These are phyloP conservation scores for Mycosphaerella arachidis DNA, from an alignment of 2,329 filamentous ascomycete genomes.

Conservation along the genomic window DNA sequence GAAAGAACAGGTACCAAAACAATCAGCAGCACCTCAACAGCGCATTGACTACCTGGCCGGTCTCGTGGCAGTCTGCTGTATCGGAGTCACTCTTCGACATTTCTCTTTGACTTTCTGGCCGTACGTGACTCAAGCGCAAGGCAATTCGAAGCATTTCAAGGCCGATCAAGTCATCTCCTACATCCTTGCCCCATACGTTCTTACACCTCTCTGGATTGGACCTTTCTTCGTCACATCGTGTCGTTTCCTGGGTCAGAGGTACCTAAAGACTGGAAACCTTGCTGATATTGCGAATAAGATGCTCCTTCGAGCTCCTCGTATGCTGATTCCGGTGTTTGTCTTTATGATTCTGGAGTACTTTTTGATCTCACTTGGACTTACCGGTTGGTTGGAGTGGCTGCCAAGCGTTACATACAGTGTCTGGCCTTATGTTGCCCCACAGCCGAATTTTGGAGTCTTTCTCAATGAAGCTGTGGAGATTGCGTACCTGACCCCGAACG, in stretches of 20 bases:
- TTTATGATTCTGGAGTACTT: conserved; percentile 47
- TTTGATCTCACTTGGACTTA: conserved; percentile 43
- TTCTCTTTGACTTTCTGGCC: conserved; percentile 43
- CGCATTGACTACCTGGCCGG: conserved; percentile 47
- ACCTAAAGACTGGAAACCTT: conserved; percentile 42
- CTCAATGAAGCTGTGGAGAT: conserved; percentile 44
- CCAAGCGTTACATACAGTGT: conserved; percentile 46
- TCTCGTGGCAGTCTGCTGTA: conserved; percentile 41
- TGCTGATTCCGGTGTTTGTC: conserved; percentile 44
- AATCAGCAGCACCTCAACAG: conserved; percentile 19
- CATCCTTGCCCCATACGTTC: conserved; percentile 41
- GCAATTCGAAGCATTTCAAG: conserved; percentile 37
- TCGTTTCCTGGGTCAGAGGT: conserved; percentile 42
- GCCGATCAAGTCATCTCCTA: conserved; percentile 41
- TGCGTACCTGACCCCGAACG: conserved; percentile 46
- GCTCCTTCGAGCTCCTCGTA: conserved; percentile 42
- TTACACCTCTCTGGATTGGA: conserved; percentile 47
- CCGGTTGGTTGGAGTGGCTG: conserved; percentile 42
- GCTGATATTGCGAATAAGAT: conserved; percentile 43
- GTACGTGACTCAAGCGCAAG: conserved; percentile 22
- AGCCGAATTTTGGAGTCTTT: conserved; percentile 40
- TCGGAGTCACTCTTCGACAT: conserved; percentile 45
- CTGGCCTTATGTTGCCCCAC: conserved; percentile 44
- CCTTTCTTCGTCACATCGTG: conserved; percentile 48
- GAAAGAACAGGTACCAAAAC: conserved; percentile 14